A percentile compares a stretch with the other conserved stretches of the same genome.
Conservation (phyloP, 108 stramenopile species). For the Skeletonema potamos region DNA sequence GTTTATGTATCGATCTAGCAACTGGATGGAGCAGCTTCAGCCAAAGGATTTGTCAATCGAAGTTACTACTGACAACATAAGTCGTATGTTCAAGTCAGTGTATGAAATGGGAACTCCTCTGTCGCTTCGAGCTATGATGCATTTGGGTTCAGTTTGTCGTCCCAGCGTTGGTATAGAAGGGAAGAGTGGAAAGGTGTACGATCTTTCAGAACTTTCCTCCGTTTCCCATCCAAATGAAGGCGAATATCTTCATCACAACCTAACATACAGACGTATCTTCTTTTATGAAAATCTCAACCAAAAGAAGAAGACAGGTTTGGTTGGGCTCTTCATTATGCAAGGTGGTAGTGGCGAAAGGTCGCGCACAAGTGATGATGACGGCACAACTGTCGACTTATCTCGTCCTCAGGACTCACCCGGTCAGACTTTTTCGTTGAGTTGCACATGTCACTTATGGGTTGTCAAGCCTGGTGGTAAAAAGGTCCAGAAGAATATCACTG, state of each 20-base stretch:
- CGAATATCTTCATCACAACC: conserved; percentile 57
- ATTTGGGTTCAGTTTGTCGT: conserved; percentile 85
- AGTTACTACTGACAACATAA: conserved; percentile 44
- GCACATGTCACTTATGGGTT: conserved; percentile 74
- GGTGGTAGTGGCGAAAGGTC: conserved; percentile 50
- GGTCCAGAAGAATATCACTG: conserved; percentile 58
- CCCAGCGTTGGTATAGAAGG: conserved; percentile 27
- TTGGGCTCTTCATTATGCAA: conserved; percentile 71
- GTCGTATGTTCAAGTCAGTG: conserved; percentile 72
- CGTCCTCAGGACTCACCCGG: conserved; percentile 39
- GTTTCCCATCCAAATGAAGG: conserved; percentile 64
- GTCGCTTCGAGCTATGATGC: conserved; percentile 70
- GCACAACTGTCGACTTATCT: conserved; percentile 40
- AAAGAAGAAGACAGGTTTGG: conserved; percentile 66
- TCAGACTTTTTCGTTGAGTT: conserved; percentile 50
- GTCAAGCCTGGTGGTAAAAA: conserved; percentile 74
- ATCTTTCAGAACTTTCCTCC: conserved; percentile 57
- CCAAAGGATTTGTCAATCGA: conserved; percentile 37
- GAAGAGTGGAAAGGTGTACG: conserved; percentile 54
- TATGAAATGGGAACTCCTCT: conserved; percentile 89
- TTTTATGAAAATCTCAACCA: conserved; percentile 76
- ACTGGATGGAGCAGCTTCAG: conserved; percentile 60
- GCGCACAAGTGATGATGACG: conserved; percentile 5
- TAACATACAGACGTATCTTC: conserved; percentile 80
- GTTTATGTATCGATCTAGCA: conserved; percentile 52